Conservation (phyloP, 805 yeast species). For the Metschnikowia colocasiae region DNA sequence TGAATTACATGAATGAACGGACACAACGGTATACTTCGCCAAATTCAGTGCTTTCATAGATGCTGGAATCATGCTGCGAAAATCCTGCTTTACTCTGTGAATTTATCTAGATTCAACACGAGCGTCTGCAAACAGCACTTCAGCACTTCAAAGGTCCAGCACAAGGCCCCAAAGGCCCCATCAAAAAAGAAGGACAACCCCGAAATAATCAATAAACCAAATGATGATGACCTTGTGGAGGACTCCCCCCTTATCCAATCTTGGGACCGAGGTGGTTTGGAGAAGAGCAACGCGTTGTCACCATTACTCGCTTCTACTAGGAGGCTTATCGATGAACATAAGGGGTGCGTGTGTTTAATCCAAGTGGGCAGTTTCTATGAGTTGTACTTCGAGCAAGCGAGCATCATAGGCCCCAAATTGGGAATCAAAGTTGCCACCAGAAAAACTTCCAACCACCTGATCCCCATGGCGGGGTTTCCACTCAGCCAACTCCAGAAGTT, state of each 20-base stretch:
- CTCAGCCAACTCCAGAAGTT: conserved; percentile 65
- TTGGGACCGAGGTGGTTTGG: conserved; percentile 43
- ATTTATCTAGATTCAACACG: not conserved
- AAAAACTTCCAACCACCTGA: conserved; percentile 37
- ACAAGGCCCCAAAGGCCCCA: not conserved
- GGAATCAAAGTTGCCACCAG: conserved; percentile 68
- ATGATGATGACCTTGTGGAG: too few relatives aligned
- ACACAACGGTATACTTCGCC: not conserved
- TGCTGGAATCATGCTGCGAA: not conserved
- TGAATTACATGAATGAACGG: not conserved
- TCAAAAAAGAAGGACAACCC: not conserved
- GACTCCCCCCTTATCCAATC: not conserved
- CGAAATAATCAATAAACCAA: not conserved
- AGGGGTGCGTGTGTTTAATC: conserved; percentile 45
- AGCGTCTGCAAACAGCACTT: not conserved
- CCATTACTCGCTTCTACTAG: conserved; percentile 35
- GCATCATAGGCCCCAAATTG: conserved; percentile 61
- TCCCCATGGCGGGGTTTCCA: conserved; percentile 94
- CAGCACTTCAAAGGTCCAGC: not conserved
- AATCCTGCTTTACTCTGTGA: not conserved
- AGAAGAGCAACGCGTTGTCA: conserved; percentile 27
- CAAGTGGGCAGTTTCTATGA: conserved; percentile 89
- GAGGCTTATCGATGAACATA: conserved; percentile 30
- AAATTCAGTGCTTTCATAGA: not conserved
- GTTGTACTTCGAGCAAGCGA: conserved; percentile 86